phyloP scores from a whole-genome alignment of 192 early-diverging fungal species.

The Coemansia sp. region DNA sequence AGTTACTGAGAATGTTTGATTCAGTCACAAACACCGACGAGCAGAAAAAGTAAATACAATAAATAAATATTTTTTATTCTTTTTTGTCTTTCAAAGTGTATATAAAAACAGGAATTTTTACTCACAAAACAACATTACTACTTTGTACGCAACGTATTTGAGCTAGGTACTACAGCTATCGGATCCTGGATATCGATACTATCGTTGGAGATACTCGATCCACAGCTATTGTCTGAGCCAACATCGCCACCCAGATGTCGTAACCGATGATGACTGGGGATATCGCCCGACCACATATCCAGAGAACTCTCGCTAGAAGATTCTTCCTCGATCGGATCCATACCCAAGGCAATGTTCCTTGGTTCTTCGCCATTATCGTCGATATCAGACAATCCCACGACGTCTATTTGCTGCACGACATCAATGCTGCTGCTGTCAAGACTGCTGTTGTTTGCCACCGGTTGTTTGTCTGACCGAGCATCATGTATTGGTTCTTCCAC shows the following conservation, averaged over 20 bases:
- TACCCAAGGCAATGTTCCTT: too few species aligned
- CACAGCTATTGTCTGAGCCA: neutral
- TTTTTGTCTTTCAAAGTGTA: neutral
- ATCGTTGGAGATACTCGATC: neutral
- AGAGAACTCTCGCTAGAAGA: slow-evolving; percentile 11
- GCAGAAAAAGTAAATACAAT: neutral
- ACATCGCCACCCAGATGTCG: slow-evolving; percentile 4
- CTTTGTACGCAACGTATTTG: neutral
- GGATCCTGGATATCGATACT: slow-evolving; percentile 4
- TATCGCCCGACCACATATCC: neutral
- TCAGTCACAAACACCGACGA: slow-evolving; percentile 17
- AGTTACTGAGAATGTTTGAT: slow-evolving; percentile 49
- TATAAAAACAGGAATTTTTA: neutral
- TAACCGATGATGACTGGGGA: neutral
- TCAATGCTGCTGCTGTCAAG: too few species aligned
- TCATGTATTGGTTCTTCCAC: too few species aligned
- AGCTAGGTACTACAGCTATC: neutral
- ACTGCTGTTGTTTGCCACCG: too few species aligned
- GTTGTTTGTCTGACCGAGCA: too few species aligned
- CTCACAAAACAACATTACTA: too few species aligned
- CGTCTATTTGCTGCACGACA: too few species aligned
- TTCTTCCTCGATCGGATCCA: neutral
- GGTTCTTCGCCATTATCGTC: too few species aligned
- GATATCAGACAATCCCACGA: too few species aligned
- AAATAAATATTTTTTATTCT: neutral